phyloP scores from a whole-genome alignment of 1,284 basidiomycete species.

The Moesziomyces sp. region DNA sequence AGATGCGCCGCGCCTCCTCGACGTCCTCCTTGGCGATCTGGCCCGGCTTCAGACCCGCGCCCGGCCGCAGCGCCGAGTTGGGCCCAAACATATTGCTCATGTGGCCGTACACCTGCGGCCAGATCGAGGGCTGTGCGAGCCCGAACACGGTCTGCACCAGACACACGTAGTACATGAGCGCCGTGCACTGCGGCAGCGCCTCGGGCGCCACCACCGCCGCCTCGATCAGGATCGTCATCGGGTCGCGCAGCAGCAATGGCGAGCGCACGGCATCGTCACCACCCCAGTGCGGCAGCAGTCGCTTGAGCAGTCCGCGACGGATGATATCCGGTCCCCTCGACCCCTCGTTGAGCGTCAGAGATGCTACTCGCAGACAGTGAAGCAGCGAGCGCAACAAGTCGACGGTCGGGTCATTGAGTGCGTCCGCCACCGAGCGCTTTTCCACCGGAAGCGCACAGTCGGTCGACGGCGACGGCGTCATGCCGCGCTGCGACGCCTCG shows the following conservation, averaged over 20 bases:
- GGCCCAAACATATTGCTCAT: constrained; percentile 34
- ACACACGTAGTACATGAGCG: constrained; percentile 65
- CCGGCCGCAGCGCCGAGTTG: constrained; percentile 24
- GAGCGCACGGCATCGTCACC: constrained; percentile 61
- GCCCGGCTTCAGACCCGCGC: constrained; percentile 35
- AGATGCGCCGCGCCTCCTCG: constrained; percentile 49
- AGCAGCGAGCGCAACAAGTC: constrained; percentile 58
- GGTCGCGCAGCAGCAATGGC: constrained; percentile 62
- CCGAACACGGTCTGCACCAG: constrained; percentile 66
- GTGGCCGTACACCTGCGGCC: constrained; percentile 55
- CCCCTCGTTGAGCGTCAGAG: constrained; percentile 40
- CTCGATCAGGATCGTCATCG: constrained; percentile 65
- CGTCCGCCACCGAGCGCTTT: constrained; percentile 44
- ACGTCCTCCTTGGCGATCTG: constrained; percentile 44
- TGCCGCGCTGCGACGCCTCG: constrained; percentile 62
- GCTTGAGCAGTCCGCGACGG: constrained; percentile 63
- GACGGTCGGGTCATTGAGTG: constrained; percentile 50
- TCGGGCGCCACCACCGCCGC: constrained; percentile 61
- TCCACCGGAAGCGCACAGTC: constrained; percentile 31
- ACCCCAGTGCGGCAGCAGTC: constrained; percentile 66
- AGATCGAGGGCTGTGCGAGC: constrained; percentile 63
- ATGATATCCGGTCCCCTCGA: constrained; percentile 46
- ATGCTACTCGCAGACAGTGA: constrained; percentile 48
- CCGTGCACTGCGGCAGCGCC: constrained; percentile 60
- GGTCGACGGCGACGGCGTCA: constrained; percentile 45